A percentile compares a stretch with the other conserved stretches of the same genome.
These are phyloP conservation scores for Pleurotus djamor DNA, from an alignment of 768 basidiomycete genomes.

Conservation along the genomic window DNA sequence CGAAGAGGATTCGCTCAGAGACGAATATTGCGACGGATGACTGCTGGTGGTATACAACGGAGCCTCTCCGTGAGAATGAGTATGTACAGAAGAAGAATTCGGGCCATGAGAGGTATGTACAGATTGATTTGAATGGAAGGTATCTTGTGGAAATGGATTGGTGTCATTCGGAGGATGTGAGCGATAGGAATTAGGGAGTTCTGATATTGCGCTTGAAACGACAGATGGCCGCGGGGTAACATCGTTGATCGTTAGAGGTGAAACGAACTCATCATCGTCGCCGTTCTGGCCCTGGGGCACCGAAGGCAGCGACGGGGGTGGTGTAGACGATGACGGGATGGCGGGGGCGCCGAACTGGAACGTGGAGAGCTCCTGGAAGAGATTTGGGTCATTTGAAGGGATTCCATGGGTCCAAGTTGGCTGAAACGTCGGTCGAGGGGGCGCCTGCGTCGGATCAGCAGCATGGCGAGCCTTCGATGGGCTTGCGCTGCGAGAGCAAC, in stretches of 20 bases:
- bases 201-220: constrained; percentile 21
- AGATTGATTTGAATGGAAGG: background rate
- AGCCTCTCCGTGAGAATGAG: constrained; percentile 2
- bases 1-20: constrained; percentile 4
- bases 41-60: constrained; percentile 15
- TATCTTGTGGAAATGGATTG: background rate
- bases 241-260: constrained; percentile 21
- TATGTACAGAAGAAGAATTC: background rate
- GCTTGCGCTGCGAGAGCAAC: background rate
- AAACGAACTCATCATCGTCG: constrained; percentile 29
- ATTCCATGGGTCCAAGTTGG: constrained; percentile 10
- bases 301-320: constrained; percentile 35
- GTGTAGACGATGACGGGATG: constrained; percentile 22
- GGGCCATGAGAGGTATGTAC: background rate
- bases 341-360: constrained; percentile 47
- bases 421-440: constrained; percentile 9
- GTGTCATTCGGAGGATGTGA: constrained; percentile 9
- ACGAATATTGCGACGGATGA: constrained; percentile 28
- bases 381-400: constrained; percentile 28
- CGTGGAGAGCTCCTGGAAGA: constrained; percentile 39
- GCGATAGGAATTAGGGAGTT: constrained; percentile 8
- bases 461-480: background rate
- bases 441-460: background rate
- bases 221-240: constrained; percentile 53
- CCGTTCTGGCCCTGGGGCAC: constrained; percentile 16